phyloP scores from a whole-genome alignment of 2,329 filamentous ascomycete genomes.

The Pseudopyricularia cyperi region DNA sequence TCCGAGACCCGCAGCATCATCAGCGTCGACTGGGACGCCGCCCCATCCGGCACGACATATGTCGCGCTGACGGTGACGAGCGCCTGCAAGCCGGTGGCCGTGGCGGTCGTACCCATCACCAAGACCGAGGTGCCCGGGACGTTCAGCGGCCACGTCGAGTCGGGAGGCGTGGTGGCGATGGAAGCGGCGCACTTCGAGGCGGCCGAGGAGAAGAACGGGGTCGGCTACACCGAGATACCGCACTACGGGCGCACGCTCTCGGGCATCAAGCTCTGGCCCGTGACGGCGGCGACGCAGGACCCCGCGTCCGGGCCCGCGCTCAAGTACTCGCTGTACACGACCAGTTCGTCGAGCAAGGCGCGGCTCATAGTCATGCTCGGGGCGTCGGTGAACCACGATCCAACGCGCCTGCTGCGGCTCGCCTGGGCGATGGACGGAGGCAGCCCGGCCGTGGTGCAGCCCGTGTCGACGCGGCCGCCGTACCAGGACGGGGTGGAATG shows the following conservation, averaged over 20 bases:
- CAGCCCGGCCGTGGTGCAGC: conserved; percentile 10
- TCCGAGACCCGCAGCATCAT: conserved; percentile 24
- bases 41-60: conserved; percentile 19
- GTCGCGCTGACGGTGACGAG: conserved; percentile 18
- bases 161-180: conserved; percentile 14
- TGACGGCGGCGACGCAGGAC: conserved; percentile 9
- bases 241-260: conserved; percentile 17
- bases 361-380: conserved; percentile 15
- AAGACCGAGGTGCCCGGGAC: conserved; percentile 12
- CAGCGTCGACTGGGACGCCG: conserved; percentile 26
- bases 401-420: conserved; percentile 13
- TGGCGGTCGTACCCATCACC: conserved; percentile 26
- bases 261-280: conserved; percentile 13
- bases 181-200: conserved; percentile 13
- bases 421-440: conserved; percentile 13
- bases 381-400: conserved; percentile 16
- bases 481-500: conserved; percentile 13
- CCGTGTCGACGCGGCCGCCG: conserved; percentile 11
- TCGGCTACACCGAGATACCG: conserved; percentile 12
- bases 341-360: conserved; percentile 6
- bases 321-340: conserved; percentile 14
- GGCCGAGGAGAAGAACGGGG: conserved; percentile 5
- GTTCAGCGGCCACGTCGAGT: conserved; percentile 16
- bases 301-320: conserved; percentile 9
- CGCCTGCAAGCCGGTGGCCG: conserved; percentile 12